These are phyloP conservation scores for Aspergillus uvarum DNA, from an alignment of 2,329 filamentous ascomycete genomes.

Conservation along the genomic window DNA sequence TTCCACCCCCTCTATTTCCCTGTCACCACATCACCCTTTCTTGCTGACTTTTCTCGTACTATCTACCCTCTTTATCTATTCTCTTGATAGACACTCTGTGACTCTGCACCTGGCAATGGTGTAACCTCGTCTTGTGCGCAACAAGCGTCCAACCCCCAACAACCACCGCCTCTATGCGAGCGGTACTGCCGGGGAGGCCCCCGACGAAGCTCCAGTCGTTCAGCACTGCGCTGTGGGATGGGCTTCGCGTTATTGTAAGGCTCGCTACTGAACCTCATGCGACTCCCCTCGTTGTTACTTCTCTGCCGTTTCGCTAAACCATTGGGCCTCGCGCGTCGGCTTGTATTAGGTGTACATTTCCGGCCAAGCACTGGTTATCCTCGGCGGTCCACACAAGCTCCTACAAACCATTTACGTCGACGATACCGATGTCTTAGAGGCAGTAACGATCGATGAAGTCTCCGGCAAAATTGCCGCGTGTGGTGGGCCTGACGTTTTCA, in stretches of 20 bases:
- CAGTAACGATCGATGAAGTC: constrained; percentile 75
- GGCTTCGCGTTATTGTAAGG: constrained; percentile 69
- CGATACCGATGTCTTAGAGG: constrained; percentile 65
- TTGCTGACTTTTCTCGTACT: neutral
- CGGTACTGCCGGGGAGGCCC: constrained; percentile 76
- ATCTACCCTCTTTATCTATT: neutral
- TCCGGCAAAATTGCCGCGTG: constrained; percentile 83
- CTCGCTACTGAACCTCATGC: neutral
- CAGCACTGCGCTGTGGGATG: constrained; percentile 71
- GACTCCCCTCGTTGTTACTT: neutral
- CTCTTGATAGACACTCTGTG: neutral
- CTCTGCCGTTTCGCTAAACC: constrained; percentile 5
- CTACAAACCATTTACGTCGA: constrained; percentile 91
- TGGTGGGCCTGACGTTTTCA: constrained; percentile 64
- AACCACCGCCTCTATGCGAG: constrained; percentile 63
- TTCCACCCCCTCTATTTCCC: neutral
- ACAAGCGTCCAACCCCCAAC: constrained; percentile 24
- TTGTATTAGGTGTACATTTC: constrained; percentile 75
- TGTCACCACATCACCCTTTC: neutral
- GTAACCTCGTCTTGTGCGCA: constrained; percentile 30
- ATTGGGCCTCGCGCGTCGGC: constrained; percentile 15
- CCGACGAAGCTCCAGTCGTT: constrained; percentile 75
- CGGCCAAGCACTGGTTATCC: constrained; percentile 81
- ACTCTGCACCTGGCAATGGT: constrained; percentile 32
- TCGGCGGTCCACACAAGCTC: constrained; percentile 70